Evolutionary conservation across 805 yeast species (phyloP), one percentile per base, ranked within the genome.

Genomic region (Candida chilensis): DNA sequence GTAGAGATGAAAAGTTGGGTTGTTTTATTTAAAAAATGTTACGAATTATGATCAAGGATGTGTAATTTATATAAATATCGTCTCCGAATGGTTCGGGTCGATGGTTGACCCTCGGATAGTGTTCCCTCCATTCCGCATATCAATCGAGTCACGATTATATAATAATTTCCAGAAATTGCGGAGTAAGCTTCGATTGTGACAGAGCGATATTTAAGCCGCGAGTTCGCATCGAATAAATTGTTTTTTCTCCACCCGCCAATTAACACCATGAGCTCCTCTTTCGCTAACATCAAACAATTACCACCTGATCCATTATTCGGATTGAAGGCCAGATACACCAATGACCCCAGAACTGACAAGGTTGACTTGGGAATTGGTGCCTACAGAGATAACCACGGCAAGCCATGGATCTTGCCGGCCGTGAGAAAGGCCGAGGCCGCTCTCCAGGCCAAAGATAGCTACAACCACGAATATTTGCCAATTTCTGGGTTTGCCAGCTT

Each of bases 281-380:
- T 69, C 39, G 53, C 74, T 30, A 61, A 66, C 39, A 64, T 82
- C 39, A 67, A 66, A 29, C 72, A 68, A 44, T 59, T 81, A 36
- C 95, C 95, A 17, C 81, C 90, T 18, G 96, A 87, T 55, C 87
- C 95, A 5, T 68, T 87, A 32, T 88, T 87, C 45, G 92, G 82
- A 5, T 69, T 87, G 39, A 82, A 80, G 54, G 78, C 79, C 25
- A 66, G 90, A 49, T 74, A 58, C 47, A 45, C 53, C 16, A 64
- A 67, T 24, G 94, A 83, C 47, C 11, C 67, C 3, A 63, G 90
- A 34, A 13, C 66, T 3, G 57, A 60, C 36, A 88, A 86, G 56
- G 95, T 86, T 29, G 95, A 87, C 50, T 64, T 84, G 43, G 92
- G 94, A 22, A 81, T 84, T 39, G 94, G 94, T 37, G 84, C 85